Base-by-base conservation (phyloP, 805 yeast genomes). In the Phaffomyces antillensis region DNA sequence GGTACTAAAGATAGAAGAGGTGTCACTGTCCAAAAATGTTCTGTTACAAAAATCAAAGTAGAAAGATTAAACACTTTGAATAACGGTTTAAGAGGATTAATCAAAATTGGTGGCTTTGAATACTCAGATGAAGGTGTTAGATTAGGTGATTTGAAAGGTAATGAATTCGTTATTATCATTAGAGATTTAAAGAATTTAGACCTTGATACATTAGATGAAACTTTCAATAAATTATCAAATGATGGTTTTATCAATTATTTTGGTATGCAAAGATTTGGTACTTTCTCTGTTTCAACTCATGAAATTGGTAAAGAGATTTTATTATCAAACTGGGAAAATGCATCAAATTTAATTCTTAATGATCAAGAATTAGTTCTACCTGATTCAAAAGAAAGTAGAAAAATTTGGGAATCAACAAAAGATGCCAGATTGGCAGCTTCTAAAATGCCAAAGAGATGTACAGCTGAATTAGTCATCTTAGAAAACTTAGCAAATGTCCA, bases 241-340 rank as follows among this genome's bases (percentile, higher is more conserved):
- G 70, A 74, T 26, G 99, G 99, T 0, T 93, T 87, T 58, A 83
- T 93, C 51, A 93, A 93, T 63, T 93, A 93, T 60, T 93, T 76
- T 62, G 99, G 99, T n/a, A 83, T 93, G 90, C 99, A 93, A 69
- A 72, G 99, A 59, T 93, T 93, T 62, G 99, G 99, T 26, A 90
- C 99, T 0, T 91, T 88, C 59, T 86, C 96, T 12, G 73, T 89
- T 26, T 87, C 98, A 3, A 90, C 99, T 0, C 97, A 93, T 63
- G 76, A 73, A 28, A 72, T 90, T 43, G 99, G 99, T 40, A 77
- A 77, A 49, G 73, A 73, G 49, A 70, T 91, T 25, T 66, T 93
- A 41, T 71, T 77, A 40, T 78, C 77, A 32, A 80, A 89, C 45
- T 93, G 95, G 89, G 75, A 83, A 54, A 73, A 70, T 13, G 96